These are phyloP conservation scores for Diplodia sapinea DNA, from an alignment of 2,329 filamentous ascomycete species.

Conservation along the genomic window DNA sequence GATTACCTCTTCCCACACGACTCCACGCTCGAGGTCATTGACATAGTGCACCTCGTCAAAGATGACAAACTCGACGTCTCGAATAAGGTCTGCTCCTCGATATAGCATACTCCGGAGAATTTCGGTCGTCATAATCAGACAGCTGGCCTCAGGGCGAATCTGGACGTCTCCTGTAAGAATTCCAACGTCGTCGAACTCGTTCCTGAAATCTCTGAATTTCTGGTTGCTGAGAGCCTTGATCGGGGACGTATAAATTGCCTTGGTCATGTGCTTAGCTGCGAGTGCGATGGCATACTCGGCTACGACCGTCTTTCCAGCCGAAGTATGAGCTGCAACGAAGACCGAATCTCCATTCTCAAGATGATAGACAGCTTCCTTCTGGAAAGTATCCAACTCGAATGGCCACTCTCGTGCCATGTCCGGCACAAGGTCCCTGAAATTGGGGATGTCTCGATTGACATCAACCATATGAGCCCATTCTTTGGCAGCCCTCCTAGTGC, in stretches of 20 bases:
- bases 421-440: constrained; percentile 90
- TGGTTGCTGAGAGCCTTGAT: constrained; percentile 99
- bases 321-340: constrained; percentile 97
- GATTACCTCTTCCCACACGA: constrained; percentile 99
- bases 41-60: constrained; percentile 99
- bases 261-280: constrained; percentile 98
- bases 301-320: constrained; percentile 96
- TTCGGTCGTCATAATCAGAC: constrained; percentile 98
- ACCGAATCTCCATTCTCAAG: constrained; percentile 96
- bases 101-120: constrained; percentile 99
- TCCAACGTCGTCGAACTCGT: constrained; percentile 91
- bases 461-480: constrained; percentile 99
- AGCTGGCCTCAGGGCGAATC: constrained; percentile 96
- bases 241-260: constrained; percentile 97
- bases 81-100: constrained; percentile 89
- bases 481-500: constrained; percentile 73
- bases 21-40: constrained; percentile 92
- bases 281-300: constrained; percentile 97
- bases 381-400: constrained; percentile 96
- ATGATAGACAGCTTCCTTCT: constrained; percentile 98
- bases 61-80: constrained; percentile 97
- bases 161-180: constrained; percentile 98
- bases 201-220: constrained; percentile 94
- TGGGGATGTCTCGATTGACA: constrained; percentile 89
- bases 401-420: constrained; percentile 97